Evolutionary conservation across 495 filamentous ascomycete species (phyloP), one percentile per base, ranked within the genome.

Genomic region (Podospora anserina): DNA sequence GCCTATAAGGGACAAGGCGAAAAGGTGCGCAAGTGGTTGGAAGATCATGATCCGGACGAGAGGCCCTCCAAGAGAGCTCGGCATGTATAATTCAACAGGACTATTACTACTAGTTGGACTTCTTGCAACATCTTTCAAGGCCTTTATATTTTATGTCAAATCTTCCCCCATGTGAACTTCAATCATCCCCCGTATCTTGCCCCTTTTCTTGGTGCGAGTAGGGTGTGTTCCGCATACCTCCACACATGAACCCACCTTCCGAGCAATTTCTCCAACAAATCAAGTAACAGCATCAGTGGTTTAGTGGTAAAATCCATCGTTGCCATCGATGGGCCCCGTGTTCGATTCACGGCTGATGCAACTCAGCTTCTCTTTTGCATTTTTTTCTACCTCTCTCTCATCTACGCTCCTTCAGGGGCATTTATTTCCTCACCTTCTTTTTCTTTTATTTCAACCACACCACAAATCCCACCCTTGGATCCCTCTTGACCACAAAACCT

Each of bases 301-400:
- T 81, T 82, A 82, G 80, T 82, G 80, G 80, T 81, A 81, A 81
- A 81, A 82, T 81, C 78, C 79, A 81, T 81, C 79, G 79, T 81
- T 81, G 79, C 79, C 79, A 81, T 82, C 80, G 80, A 82, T 82
- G 80, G 80, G 80, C 80, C 81, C 81, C 81, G 81, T 76, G 81
- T 82, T 82, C 81, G 80, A 82, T 82, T 82, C 80, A 77, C 79
- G 79, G 79, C 79, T 81, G 77, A 78, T 59, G 56, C 56, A n/a
- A 6, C 26, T 61, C 15, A 61, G 30, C 19, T 4, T 58, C 34
- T 57, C 54, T 57, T 65, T 58, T 65, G 13, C 28, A 19, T 19
- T 65, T 56, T 34, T 65, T 32, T 0, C 49, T 20, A 1, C 20
- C 28, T 65, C 32, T 55, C 20, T 54, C 27, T n/a, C 20, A 2